Evolutionary conservation across 2,329 filamentous ascomycete genomes (phyloP), one percentile per base, ranked within the genome.

Genomic region (Stagonosporopsis tanaceti): DNA sequence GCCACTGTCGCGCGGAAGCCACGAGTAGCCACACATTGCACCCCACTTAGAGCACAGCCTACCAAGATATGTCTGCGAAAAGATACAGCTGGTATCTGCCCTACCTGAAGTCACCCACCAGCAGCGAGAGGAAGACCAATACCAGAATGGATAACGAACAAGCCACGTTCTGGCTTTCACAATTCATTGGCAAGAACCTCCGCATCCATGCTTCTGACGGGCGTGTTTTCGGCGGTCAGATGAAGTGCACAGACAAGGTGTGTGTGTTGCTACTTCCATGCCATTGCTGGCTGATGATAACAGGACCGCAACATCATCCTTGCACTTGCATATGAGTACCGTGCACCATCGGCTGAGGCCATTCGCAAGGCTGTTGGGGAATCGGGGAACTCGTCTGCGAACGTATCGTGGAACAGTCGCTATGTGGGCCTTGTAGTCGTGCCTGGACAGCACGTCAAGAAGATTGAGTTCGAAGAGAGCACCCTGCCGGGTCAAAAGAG

Each of bases 161-260:
- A 68, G 84, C 86, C 20, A 78, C 80, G 54, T 70, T 76, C 40
- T 91, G 85, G 69, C 81, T 92, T 27, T 75, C 78, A 32, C 86
- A 88, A 24, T 85, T 96, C 47, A 81, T 96, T 50, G 91, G 91
- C 75, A 91, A 91, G 75, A 91, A 87, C 37, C 79, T 98, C 32
- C 89, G 93, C 56, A 80, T 98, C 52, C 86, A 90, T 67, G 91
- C 90, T 14, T 91, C 87, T 4, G 94, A 98, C 74, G 87, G 86
- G 15, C 91, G 95, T 59, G 88, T 97, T 75, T 99, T 98, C 76
- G 87, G 93, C 53, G 95, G 95, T 20, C 84, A 88, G 62, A 91
- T 99, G 79, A 97, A 96, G 78, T 99, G 95, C 80, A 97, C 93
- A 28, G 95, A 99, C 80, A 87, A 90, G 58, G 93, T 96, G 79